Evolutionary conservation across 805 yeast species (phyloP), one percentile per base, ranked within the genome.

Genomic region (Blastobotrys peoriensis): DNA sequence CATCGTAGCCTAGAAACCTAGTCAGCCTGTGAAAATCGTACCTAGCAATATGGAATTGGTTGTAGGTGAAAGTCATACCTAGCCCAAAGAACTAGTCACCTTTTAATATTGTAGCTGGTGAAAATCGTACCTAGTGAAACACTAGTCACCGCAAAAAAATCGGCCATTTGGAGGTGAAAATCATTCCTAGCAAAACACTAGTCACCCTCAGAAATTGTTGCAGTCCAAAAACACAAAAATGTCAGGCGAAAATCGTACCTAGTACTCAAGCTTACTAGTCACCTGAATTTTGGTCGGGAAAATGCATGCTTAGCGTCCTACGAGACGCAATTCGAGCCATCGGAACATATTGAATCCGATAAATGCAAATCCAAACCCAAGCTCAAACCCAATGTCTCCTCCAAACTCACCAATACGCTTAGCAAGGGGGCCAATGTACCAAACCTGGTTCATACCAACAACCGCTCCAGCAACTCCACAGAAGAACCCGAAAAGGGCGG

Each of bases 321-420:
- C 60, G 58, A 78, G 79, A 64, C 80, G 82, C 61, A 70, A 65
- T 69, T 86, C 95, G 9, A 83, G 57, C 36, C 79, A 79, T 66
- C 95, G 74, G 22, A 70, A 64, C 25, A 68, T 39, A 56, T 76
- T 73, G 65, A 68, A 86, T 20, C 74, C 80, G 44, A 85, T 59
- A 52, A 81, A 79, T 9, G 91, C 67, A 58, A 86, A 85, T 5
- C 70, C 75, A 44, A 74, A 74, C 36, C 81, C 86, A 47, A 88
- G 69, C 69, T 84, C 93, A 60, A 85, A 86, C 28, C 95, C 96
- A 59, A 88, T 74, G 62, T 87, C 96, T 49, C 91, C 96, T 56
- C 94, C 95, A 50, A 41, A 60, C 6, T 54, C 63, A 53, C 91
- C 93, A 58, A 85, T 80, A 51, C 65, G 51, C 30, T 58, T 61